These are phyloP conservation scores for Dimargaris cristalligena DNA, from an alignment of 192 early-diverging fungal genomes.

Conservation along the genomic window DNA sequence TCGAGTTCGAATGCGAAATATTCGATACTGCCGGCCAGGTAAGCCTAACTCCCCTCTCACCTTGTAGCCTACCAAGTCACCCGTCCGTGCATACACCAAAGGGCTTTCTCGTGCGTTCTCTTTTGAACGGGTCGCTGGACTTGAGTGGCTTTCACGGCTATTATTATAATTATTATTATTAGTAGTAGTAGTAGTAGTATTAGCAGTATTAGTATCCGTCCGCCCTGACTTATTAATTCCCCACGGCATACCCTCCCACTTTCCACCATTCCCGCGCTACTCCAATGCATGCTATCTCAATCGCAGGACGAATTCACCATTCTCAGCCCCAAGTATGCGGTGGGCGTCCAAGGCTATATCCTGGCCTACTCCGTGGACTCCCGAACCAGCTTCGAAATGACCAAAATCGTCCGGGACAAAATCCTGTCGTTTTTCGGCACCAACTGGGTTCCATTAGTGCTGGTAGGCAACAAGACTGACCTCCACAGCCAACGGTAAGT, in stretches of 20 bases:
- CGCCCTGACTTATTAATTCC: too few relatives aligned
- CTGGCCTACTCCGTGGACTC: slow-evolving; percentile 85
- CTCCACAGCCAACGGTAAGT: slow-evolving; percentile 43
- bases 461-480: slow-evolving; percentile 91
- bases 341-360: slow-evolving; percentile 88
- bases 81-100: slow-evolving; percentile 5
- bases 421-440: slow-evolving; percentile 82
- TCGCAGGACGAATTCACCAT: slow-evolving; percentile 89
- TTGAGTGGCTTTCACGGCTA: too few relatives aligned
- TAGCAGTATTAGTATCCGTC: too few relatives aligned
- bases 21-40: slow-evolving; percentile 94
- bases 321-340: slow-evolving; percentile 73
- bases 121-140: too few relatives aligned
- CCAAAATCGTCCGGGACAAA: slow-evolving; percentile 78
- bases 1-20: slow-evolving; percentile 78
- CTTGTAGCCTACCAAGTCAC: slow-evolving; percentile 9
- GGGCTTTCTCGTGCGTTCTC: slow-evolving; percentile 4
- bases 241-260: too few relatives aligned
- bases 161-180: too few relatives aligned
- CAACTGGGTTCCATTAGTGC: slow-evolving; percentile 74
- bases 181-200: too few relatives aligned
- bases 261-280: too few relatives aligned
- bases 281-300: too few relatives aligned
- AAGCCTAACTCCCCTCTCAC: too few relatives aligned
- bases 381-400: slow-evolving; percentile 76